Percentiles rank a stretch among this genome's conserved stretches.
phyloP scores from a whole-genome alignment of 192 early-diverging fungal species.

The Helicostylum pulchrum region DNA sequence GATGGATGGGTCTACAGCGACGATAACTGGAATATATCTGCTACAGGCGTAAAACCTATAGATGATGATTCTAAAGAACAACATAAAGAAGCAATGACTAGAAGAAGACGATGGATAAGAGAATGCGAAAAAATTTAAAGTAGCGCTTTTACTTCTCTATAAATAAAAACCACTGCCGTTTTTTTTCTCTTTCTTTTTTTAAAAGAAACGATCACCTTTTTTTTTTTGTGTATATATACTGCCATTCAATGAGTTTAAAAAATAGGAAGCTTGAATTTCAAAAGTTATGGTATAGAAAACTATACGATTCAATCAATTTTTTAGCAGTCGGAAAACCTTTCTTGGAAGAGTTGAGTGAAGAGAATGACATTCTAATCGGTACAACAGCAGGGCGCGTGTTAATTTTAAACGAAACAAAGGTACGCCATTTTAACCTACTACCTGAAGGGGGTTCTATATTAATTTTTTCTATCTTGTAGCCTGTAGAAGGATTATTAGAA shows the following conservation, averaged over 20 bases:
- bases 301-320: conserved; percentile 32
- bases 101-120: conserved; percentile 36
- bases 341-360: conserved; percentile 31
- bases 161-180: background rate
- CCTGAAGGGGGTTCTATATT: background rate
- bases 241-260: no score
- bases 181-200: background rate
- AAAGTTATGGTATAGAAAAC: conserved; percentile 22
- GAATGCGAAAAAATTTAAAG: background rate
- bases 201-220: background rate
- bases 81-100: conserved; percentile 17
- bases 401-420: conserved; percentile 35
- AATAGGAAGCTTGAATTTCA: conserved; percentile 9
- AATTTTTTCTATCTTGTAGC: conserved; percentile 5
- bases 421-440: background rate
- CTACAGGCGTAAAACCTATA: no score
- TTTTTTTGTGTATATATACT: background rate
- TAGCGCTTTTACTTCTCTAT: background rate
- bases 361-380: conserved; percentile 36
- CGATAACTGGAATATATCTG: conserved; percentile 23
- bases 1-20: conserved; percentile 43
- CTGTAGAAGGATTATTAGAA: conserved; percentile 35
- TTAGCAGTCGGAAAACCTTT: conserved; percentile 35
- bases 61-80: background rate
- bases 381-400: conserved; percentile 30